Base-by-base conservation (phyloP, 345 rosid genomes). In the Carallia pectinifolia region DNA sequence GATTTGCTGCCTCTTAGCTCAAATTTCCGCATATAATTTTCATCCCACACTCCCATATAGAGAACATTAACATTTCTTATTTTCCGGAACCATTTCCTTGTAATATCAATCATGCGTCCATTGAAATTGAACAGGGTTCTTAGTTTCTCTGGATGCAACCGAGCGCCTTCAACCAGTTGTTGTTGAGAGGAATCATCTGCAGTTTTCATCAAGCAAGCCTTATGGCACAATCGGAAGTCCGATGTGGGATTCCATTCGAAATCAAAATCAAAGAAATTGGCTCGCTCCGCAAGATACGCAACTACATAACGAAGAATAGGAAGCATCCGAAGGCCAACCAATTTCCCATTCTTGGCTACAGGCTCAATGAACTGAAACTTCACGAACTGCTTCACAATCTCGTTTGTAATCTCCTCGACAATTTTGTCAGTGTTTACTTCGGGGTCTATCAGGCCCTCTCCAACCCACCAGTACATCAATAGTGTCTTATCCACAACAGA, bases 61-160 rank as follows among this genome's bases (percentile, higher is more conserved):
- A 85, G 79, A 1, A 83, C 85, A 30, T 64, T 54, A 71, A 83
- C 64, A 23, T 10, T 9, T 40, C 5, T 72, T 53, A 81, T 79
- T 65, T 61, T 67, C 1, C 77, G 37, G 66, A 86, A 83, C 80
- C 79, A 76, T 65, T 83, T 73, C 68, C n/a, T 55, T 1, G 74
- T 68, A 50, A 86, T 74, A 61, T 84, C 88, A 4, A 81, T 23
- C 86, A n/a, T 23, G 69, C 80, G 65, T 72, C 76, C 52, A 81
- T 85, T 81, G 12, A 88, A 75, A 70, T 88, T 84, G 80, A 88
- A 81, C 38, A 88, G 62, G 2, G 88, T 80, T 59, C 60, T 38
- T 47, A 77, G 66, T 29, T 59, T 36, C 34, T 62, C 76, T 50
- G 58, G 69, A 19, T 6, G 34, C 34, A 33, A 33, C 2, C 34